phyloP scores from a whole-genome alignment of 345 rosid genomes.

The Passiflora organensis region DNA sequence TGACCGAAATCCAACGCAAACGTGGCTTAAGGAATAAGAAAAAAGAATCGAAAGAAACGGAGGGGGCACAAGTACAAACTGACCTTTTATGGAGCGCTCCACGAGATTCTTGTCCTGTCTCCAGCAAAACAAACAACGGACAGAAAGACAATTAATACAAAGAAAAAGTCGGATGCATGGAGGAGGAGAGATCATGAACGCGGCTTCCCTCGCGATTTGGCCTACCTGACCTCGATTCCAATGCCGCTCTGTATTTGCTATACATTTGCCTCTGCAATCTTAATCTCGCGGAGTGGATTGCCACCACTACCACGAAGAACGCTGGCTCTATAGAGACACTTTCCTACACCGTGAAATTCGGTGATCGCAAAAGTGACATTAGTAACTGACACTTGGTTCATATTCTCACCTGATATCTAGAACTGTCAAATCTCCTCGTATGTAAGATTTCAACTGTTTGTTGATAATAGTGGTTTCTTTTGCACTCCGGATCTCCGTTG shows the following conservation, averaged over 20 bases:
- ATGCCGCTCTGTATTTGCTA: neutral
- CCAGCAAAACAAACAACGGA: neutral
- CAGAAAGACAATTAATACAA: neutral
- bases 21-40: neutral
- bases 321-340: no score
- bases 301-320: no score
- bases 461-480: no score
- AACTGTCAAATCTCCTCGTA: no score
- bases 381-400: neutral
- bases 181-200: neutral
- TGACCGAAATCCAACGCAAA: no score
- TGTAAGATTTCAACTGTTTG: neutral
- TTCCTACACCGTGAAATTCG: no score
- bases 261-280: neutral
- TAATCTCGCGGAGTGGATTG: no score
- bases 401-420: neutral
- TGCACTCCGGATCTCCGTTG: no score
- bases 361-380: no score
- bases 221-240: slow-evolving; percentile 26
- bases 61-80: neutral
- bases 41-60: neutral
- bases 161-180: no score
- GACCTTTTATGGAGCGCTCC: neutral
- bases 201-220: slow-evolving; percentile 8
- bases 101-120: neutral